phyloP scores from a whole-genome alignment of 1,284 basidiomycete genomes.

The Rhodotorula sp. region DNA sequence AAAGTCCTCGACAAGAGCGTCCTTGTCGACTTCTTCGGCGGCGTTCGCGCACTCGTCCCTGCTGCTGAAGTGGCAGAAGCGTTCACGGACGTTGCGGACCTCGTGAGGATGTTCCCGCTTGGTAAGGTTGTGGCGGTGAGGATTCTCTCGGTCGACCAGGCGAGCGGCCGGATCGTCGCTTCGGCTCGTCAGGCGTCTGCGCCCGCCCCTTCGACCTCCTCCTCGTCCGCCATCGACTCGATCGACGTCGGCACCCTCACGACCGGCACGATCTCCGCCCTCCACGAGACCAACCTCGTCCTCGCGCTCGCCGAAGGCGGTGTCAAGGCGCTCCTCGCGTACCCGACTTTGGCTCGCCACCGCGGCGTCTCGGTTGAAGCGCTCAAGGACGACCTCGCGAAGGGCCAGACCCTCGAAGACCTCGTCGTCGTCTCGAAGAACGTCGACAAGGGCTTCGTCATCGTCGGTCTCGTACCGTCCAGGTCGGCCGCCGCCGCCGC shows the following conservation, averaged over 20 bases:
- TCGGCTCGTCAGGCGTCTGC: conserved; percentile 75
- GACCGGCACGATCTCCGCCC: conserved; percentile 66
- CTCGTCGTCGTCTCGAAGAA: conserved; percentile 89
- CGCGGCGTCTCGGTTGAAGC: conserved; percentile 68
- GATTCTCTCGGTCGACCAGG: conserved; percentile 69
- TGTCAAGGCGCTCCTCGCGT: conserved; percentile 76
- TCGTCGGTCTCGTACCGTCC: conserved; percentile 65
- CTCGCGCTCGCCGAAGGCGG: conserved; percentile 61
- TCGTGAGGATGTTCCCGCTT: conserved; percentile 68
- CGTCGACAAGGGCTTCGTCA: conserved; percentile 78
- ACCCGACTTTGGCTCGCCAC: conserved; percentile 83
- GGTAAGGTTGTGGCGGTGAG: conserved; percentile 86
- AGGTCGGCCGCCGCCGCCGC: conserved; percentile 34
- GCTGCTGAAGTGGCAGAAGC: conserved; percentile 73
- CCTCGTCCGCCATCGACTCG: conserved; percentile 52
- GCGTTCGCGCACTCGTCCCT: conserved; percentile 79
- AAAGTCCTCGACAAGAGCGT: conserved; percentile 74
- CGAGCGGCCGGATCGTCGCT: conserved; percentile 68
- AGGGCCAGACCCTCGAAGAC: conserved; percentile 72
- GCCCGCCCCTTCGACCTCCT: conserved; percentile 54
- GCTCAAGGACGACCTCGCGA: conserved; percentile 61
- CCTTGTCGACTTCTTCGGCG: conserved; percentile 87
- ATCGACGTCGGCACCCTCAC: conserved; percentile 66
- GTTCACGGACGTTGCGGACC: conserved; percentile 57
- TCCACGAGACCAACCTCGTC: conserved; percentile 81